phyloP scores from a whole-genome alignment of 2,329 filamentous ascomycete genomes.

The Clarireedia paspali region DNA sequence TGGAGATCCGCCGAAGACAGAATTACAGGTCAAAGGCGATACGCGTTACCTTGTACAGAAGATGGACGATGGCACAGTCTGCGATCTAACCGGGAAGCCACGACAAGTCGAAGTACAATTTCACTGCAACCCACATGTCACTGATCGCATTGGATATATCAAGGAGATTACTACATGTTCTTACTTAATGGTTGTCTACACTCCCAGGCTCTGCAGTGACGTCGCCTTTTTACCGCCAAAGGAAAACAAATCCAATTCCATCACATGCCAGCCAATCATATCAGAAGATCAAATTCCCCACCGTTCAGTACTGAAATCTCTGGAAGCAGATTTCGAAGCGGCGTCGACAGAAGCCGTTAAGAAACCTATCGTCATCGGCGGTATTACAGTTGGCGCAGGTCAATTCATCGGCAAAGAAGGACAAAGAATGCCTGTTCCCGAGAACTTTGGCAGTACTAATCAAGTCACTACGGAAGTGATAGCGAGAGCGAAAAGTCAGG shows the following conservation, averaged over 20 bases:
- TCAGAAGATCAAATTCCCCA: constrained; percentile 31
- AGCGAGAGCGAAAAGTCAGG: constrained; percentile 20
- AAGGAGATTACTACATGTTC: constrained; percentile 66
- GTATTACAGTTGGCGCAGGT: constrained; percentile 24
- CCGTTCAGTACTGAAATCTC: constrained; percentile 33
- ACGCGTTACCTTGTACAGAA: constrained; percentile 63
- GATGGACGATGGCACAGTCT: constrained; percentile 57
- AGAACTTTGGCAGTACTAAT: constrained; percentile 47
- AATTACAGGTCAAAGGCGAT: constrained; percentile 58
- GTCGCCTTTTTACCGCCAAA: constrained; percentile 64
- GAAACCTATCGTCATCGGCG: constrained; percentile 25
- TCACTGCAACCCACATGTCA: constrained; percentile 53
- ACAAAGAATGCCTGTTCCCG: constrained; percentile 23
- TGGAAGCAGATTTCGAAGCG: constrained; percentile 16
- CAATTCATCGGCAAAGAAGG: constrained; percentile 26
- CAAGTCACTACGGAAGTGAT: constrained; percentile 34
- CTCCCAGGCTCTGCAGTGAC: constrained; percentile 65
- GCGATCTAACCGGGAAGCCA: constrained; percentile 62
- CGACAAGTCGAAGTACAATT: constrained; percentile 59
- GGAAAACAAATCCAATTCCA: constrained; percentile 53
- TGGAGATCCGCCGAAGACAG: constrained; percentile 30
- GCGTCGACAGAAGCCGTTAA: constrained; percentile 31
- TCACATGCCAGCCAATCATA: constrained; percentile 56
- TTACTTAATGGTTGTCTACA: constrained; percentile 69
- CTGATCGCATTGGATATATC: constrained; percentile 62